Evolutionary conservation across 495 filamentous ascomycete genomes (phyloP).

Genomic region (Poronia punctata): DNA sequence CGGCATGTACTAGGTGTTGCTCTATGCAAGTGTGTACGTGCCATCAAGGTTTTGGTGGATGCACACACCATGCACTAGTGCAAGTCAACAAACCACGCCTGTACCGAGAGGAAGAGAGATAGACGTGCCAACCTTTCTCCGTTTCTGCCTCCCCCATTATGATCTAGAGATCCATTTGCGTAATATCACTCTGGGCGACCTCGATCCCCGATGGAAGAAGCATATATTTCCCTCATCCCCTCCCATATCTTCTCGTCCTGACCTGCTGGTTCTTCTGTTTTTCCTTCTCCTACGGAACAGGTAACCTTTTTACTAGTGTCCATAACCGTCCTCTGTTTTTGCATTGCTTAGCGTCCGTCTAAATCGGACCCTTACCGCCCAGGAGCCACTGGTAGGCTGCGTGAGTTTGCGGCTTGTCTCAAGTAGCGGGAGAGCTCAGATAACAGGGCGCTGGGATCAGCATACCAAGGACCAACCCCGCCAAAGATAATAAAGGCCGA

Average conservation of each 20-base stretch:
- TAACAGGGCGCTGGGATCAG: conserved; percentile 2
- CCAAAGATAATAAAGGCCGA: conserved; percentile 10
- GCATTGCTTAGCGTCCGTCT: conserved; percentile 2
- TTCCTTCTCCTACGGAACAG: not conserved
- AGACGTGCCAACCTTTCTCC: conserved; percentile 8
- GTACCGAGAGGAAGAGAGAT: conserved; percentile 1
- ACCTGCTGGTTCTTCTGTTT: not conserved
- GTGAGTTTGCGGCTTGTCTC: conserved; percentile 1
- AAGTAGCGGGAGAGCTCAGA: not conserved
- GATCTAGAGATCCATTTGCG: conserved; percentile 6
- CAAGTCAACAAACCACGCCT: conserved; percentile 2
- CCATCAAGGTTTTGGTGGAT: no score
- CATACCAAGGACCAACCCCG: conserved; percentile 12
- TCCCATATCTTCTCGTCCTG: conserved; percentile 1
- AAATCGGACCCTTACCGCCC: not conserved
- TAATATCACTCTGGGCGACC: conserved; percentile 9
- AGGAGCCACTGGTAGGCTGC: not conserved
- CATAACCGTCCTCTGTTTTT: not conserved
- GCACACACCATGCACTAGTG: conserved; percentile 4
- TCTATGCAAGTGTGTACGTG: no score
- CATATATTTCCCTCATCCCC: conserved; percentile 1
- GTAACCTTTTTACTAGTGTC: not conserved
- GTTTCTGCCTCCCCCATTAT: conserved; percentile 6
- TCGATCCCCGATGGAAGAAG: conserved; percentile 3
- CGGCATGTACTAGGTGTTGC: no score